Evolutionary conservation across 345 rosid genomes (phyloP).

Genomic region (Boechera retrofracta): DNA sequence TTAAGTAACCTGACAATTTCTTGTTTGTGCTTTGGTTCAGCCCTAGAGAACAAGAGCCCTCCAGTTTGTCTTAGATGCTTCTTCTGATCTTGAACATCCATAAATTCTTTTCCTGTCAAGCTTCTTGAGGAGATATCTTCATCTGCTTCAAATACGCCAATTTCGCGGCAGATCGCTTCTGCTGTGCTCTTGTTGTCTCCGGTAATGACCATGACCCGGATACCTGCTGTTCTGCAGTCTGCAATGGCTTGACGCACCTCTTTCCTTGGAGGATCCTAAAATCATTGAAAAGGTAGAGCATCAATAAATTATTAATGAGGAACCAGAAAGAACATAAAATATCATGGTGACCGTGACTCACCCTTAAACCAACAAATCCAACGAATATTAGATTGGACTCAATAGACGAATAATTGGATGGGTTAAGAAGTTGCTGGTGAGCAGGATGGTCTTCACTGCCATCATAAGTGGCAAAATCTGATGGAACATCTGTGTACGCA

Average conservation of each 20-base stretch:
- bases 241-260: conserved; percentile 94
- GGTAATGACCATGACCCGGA: conserved; percentile 95
- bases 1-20: conserved; percentile 97
- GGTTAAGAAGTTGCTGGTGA: conserved; percentile 78
- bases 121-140: conserved; percentile 74
- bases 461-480: conserved; percentile 69
- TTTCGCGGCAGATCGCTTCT: conserved; percentile 92
- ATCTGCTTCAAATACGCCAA: conserved; percentile 78
- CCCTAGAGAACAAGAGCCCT: conserved; percentile 91
- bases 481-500: conserved; percentile 31
- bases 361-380: conserved; percentile 91
- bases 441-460: conserved; percentile 95
- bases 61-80: conserved; percentile 64
- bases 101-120: conserved; percentile 76
- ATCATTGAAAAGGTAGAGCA: conserved; percentile 26
- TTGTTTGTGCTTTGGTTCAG: conserved; percentile 97
- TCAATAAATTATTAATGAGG: not conserved
- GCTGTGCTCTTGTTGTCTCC: conserved; percentile 97
- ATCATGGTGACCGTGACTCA: conserved; percentile 42
- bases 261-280: conserved; percentile 95
- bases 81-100: conserved; percentile 61
- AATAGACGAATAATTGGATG: conserved; percentile 71
- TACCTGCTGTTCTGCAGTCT: conserved; percentile 97
- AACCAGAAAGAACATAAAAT: conserved; percentile 16
- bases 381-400: conserved; percentile 79